Base-by-base conservation (phyloP, 345 rosid species). In the Salix brachista region DNA sequence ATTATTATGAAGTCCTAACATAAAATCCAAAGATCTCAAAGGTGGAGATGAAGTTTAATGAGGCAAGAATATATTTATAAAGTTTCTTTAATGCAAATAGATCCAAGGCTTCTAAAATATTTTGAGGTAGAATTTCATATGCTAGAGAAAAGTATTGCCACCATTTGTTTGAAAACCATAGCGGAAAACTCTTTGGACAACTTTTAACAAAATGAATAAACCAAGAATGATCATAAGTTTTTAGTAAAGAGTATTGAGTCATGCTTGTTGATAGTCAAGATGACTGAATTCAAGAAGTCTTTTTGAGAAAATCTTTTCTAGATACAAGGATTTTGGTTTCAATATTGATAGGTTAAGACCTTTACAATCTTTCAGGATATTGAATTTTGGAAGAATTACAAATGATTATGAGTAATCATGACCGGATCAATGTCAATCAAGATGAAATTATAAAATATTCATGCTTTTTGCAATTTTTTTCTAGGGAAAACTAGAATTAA, bases 371-470 rank as follows among this genome's bases (percentile, higher is more conserved):
- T 16, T 50, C 17, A 1, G 2, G 1, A 50, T 16, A 50, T 16
- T 0, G 0, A 18, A 2, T 50, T 50, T 4, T 16, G 0, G 8
- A 50, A 4, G 21, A 0, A 50, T 17, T 50, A 50, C n/a, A n/a
- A n/a, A n/a, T 50, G n/a, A 50, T 50, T 50, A 6, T 50, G 8
- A 8, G 60, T 21, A 6, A 54, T 21, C 3, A 19, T 8, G 21
- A 54, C 0, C 2, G 0, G 21, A 1, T 54, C 3, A 19, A 0
- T 54, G 11, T 21, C 11, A 19, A 21, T 3, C 0, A 2, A 1
- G 12, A 54, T 54, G 8, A 54, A 8, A 0, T 54, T 0, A 54
- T 2, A 21, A n/a, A 54, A 21, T 19, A 19, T 4, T 34, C 1
- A 34, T 5, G 10, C 7, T 8, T 52, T 0, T 6, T 48, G 30